Conservation (phyloP, 1,139 yeast species). For the Protomyces inundatus region DNA sequence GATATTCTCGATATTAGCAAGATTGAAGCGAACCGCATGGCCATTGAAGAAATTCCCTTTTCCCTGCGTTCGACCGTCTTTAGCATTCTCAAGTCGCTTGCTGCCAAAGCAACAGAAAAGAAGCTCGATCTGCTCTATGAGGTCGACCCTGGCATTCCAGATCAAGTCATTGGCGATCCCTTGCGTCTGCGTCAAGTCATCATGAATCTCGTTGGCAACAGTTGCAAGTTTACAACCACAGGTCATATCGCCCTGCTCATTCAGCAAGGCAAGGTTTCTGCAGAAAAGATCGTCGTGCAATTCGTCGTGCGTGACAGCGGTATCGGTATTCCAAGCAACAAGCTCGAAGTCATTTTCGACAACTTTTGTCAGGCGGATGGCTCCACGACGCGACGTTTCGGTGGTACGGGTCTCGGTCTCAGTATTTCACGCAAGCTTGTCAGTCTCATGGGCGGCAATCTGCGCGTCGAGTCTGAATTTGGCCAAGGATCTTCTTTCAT, state of each 20-base stretch:
- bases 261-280: conserved; percentile 52
- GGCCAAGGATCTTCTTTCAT: conserved; percentile 52
- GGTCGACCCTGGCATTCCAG: conserved; percentile 82
- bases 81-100: conserved; percentile 80
- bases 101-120: conserved; percentile 82
- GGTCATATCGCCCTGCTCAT: conserved; percentile 50
- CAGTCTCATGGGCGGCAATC: conserved; percentile 54
- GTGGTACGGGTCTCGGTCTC: conserved; percentile 58
- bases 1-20: conserved; percentile 75
- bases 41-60: conserved; percentile 81
- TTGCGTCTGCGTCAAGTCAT: conserved; percentile 81
- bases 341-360: conserved; percentile 50
- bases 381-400: conserved; percentile 52
- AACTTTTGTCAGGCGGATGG: conserved; percentile 61
- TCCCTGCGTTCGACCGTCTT: conserved; percentile 79
- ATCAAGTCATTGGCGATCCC: conserved; percentile 80
- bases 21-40: conserved; percentile 85
- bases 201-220: conserved; percentile 80
- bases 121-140: conserved; percentile 72
- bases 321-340: conserved; percentile 52
- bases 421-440: conserved; percentile 56
- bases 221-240: conserved; percentile 71
- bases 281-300: conserved; percentile 47
- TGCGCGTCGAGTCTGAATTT: conserved; percentile 50
- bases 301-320: conserved; percentile 65